Evolutionary conservation across 139 green algal species (phyloP).

Genomic region (Chlorella vulgaris): DNA sequence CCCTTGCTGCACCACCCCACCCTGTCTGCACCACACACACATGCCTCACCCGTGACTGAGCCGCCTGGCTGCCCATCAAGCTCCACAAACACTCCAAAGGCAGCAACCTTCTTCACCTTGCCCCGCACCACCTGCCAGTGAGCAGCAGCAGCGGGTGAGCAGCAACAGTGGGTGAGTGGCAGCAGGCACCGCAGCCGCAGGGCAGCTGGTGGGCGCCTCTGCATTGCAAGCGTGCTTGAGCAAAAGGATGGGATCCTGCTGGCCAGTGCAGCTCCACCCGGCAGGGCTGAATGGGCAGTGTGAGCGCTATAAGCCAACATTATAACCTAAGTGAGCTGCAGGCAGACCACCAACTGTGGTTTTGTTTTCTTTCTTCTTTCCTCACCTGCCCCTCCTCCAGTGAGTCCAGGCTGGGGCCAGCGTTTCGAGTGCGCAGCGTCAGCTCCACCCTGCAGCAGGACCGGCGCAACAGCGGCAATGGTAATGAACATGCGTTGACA

Average conservation of each 20-base stretch:
- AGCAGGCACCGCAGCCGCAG: too few relatives aligned
- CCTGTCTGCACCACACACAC: neutral
- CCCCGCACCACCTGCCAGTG: constrained; percentile 47
- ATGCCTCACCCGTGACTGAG: neutral
- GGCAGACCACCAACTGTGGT: neutral
- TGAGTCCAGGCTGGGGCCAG: constrained; percentile 33
- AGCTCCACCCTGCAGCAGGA: constrained; percentile 65
- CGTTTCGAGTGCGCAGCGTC: constrained; percentile 45
- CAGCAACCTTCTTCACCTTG: constrained; percentile 71
- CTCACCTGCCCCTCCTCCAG: constrained; percentile 60
- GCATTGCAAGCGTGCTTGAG: too few relatives aligned
- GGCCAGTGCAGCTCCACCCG: too few relatives aligned
- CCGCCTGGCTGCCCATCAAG: constrained; percentile 43
- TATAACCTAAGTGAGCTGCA: neutral
- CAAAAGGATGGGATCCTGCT: too few relatives aligned
- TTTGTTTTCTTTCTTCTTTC: constrained; percentile 5
- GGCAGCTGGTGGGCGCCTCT: too few relatives aligned
- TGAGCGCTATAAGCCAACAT: too few relatives aligned
- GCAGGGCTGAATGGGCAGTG: too few relatives aligned
- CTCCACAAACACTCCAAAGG: constrained; percentile 90
- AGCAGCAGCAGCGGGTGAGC: neutral
- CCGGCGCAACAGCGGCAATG: neutral
- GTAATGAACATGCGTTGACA: too few relatives aligned
- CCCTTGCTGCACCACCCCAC: neutral
- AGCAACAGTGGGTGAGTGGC: neutral